A percentile compares a stretch with the other conserved stretches of the same genome.
Conservation (phyloP, 768 basidiomycete genomes). For the Hericium rajendrae region DNA sequence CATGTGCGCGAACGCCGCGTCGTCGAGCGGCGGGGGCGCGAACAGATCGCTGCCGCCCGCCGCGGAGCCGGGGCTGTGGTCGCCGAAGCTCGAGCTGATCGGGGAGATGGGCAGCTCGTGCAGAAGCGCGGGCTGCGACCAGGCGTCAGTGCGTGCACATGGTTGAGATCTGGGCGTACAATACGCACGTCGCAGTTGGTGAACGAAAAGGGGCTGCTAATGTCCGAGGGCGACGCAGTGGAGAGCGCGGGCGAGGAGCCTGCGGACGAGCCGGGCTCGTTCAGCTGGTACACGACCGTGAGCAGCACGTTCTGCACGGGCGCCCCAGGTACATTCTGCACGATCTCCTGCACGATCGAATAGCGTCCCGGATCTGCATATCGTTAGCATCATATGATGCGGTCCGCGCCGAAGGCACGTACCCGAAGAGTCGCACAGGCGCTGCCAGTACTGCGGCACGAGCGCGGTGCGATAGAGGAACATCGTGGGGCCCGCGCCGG, state of each 20-base stretch:
- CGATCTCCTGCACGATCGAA: constrained; percentile 58
- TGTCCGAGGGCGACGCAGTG: constrained; percentile 6
- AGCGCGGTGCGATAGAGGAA: constrained; percentile 51
- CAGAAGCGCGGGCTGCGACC: constrained; percentile 9
- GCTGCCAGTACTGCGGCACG: constrained; percentile 57
- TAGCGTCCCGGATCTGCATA: constrained; percentile 55
- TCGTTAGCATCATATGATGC: background rate
- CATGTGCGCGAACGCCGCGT: constrained; percentile 4
- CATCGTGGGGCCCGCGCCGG: constrained; percentile 4
- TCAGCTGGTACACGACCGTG: constrained; percentile 20
- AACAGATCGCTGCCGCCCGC: constrained; percentile 1
- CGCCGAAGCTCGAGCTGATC: constrained; percentile 15
- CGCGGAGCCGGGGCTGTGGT: constrained; percentile 7
- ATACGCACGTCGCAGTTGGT: constrained; percentile 9
- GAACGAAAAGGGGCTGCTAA: constrained; percentile 8
- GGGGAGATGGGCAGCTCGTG: constrained; percentile 17
- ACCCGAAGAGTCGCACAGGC: constrained; percentile 48
- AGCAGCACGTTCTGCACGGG: constrained; percentile 11
- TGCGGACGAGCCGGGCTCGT: constrained; percentile 8
- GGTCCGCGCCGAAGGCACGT: constrained; percentile 9
- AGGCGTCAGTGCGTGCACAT: background rate
- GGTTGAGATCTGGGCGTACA: background rate
- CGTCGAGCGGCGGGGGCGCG: background rate
- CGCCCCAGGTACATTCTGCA: constrained; percentile 14
- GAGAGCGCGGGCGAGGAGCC: constrained; percentile 8